Conservation (phyloP, 1,284 basidiomycete species). For the Testicularia cyperi region DNA sequence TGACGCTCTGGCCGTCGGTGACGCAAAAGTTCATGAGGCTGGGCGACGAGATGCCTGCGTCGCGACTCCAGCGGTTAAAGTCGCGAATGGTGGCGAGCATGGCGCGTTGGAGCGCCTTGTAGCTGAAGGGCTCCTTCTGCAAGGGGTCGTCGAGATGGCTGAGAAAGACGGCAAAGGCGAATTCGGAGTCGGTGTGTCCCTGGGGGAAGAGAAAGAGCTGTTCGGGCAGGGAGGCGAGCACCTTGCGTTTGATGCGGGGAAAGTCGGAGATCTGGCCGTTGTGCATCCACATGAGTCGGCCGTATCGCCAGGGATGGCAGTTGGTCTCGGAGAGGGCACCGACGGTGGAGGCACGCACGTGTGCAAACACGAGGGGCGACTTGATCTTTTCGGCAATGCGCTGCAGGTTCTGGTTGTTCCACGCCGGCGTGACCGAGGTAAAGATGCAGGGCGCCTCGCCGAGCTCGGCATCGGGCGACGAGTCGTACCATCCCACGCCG, state of each 20-base stretch:
- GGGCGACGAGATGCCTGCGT: constrained; percentile 64
- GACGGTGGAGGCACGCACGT: constrained; percentile 50
- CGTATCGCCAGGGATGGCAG: constrained; percentile 57
- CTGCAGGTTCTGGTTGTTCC: constrained; percentile 57
- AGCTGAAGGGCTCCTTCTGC: constrained; percentile 22
- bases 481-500: constrained; percentile 76
- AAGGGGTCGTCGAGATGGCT: constrained; percentile 42
- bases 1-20: constrained; percentile 87
- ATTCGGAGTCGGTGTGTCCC: constrained; percentile 54
- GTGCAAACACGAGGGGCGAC: constrained; percentile 54
- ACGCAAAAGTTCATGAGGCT: constrained; percentile 95
- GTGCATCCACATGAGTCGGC: constrained; percentile 58
- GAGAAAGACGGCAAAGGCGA: constrained; percentile 53
- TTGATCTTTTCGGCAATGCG: constrained; percentile 57
- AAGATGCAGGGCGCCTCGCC: constrained; percentile 77
- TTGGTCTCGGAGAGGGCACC: constrained; percentile 55
- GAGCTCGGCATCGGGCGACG: constrained; percentile 30
- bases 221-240: constrained; percentile 44
- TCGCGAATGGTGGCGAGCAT: constrained; percentile 52
- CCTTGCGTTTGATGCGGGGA: constrained; percentile 44
- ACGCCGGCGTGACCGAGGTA: constrained; percentile 78
- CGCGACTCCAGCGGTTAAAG: constrained; percentile 46
- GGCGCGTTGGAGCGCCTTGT: constrained; percentile 41
- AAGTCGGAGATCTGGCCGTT: constrained; percentile 55
- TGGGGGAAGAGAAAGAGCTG: constrained; percentile 51